Evolutionary conservation across 2,329 filamentous ascomycete species (phyloP).

Genomic region (Ophiostoma montium): DNA sequence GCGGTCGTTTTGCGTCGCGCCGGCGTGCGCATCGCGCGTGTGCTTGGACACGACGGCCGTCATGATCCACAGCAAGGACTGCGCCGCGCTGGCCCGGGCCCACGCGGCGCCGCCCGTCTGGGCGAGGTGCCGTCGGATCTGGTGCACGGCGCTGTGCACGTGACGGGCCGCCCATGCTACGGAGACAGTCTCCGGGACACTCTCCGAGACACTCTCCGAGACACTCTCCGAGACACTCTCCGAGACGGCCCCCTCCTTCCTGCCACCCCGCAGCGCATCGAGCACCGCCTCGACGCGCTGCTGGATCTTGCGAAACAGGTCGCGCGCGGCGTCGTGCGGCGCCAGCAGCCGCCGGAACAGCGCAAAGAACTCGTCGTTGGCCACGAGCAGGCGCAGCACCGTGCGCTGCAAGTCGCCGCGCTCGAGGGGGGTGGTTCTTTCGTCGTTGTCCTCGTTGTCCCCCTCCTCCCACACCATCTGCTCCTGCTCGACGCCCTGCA

Average conservation of each 20-base stretch:
- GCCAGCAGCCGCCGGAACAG: conserved; percentile 33
- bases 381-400: conserved; percentile 37
- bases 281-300: conserved; percentile 35
- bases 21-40: conserved; percentile 25
- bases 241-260: too few relatives aligned
- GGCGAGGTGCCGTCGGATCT: conserved; percentile 28
- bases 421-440: too few relatives aligned
- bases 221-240: too few relatives aligned
- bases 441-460: background rate
- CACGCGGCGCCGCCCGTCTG: conserved; percentile 21
- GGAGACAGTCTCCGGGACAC: conserved; percentile 18
- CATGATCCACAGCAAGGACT: conserved; percentile 34
- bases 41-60: conserved; percentile 25
- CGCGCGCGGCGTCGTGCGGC: conserved; percentile 29
- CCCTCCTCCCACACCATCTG: background rate
- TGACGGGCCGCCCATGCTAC: conserved; percentile 37
- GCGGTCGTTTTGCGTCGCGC: conserved; percentile 20
- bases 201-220: too few relatives aligned
- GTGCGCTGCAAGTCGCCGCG: conserved; percentile 35
- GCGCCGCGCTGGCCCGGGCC: conserved; percentile 32
- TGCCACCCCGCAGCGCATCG: conserved; percentile 24
- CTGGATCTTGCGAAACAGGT: conserved; percentile 33
- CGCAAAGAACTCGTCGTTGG: conserved; percentile 39
- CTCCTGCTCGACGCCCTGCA: conserved; percentile 21
- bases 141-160: conserved; percentile 27